Percentiles rank a stretch among this genome's conserved stretches.
Conservation (phyloP, 805 yeast species). For the Maudiozyma barnettii region DNA sequence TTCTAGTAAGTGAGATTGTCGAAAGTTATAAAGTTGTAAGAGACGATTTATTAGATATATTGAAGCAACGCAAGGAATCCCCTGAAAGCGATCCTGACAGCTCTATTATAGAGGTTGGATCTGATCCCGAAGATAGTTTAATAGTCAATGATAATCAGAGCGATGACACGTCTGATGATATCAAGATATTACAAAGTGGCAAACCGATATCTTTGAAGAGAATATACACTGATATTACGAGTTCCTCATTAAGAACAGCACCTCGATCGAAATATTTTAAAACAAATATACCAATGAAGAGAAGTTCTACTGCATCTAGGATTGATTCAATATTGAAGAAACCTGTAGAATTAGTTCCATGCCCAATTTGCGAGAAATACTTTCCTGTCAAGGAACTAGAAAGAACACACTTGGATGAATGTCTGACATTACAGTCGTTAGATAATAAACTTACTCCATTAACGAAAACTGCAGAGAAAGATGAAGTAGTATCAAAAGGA, state of each 20-base stretch:
- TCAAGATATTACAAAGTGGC: constrained; percentile 24
- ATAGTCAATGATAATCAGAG: constrained; percentile 15
- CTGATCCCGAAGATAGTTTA: constrained; percentile 15
- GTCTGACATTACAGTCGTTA: constrained; percentile 32
- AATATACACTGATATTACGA: neutral
- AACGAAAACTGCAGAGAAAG: neutral
- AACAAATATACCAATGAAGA: neutral
- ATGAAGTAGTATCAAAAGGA: neutral
- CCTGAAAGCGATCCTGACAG: constrained; percentile 5
- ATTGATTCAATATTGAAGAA: constrained; percentile 10
- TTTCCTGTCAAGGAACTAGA: constrained; percentile 52
- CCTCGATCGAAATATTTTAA: neutral
- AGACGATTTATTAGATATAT: neutral
- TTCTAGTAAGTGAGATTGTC: constrained; percentile 62
- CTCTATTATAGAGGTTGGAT: constrained; percentile 23
- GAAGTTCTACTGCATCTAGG: constrained; percentile 5
- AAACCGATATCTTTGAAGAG: constrained; percentile 12
- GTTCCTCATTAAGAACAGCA: neutral
- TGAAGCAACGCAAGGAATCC: neutral
- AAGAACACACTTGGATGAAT: constrained; percentile 50
- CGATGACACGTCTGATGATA: constrained; percentile 16
- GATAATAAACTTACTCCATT: constrained; percentile 4
- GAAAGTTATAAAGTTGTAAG: constrained; percentile 41
- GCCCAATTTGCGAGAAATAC: constrained; percentile 56
- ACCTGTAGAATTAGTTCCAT: constrained; percentile 33